Base-by-base conservation (phyloP, 495 filamentous ascomycete genomes). In the Platismatia glauca region DNA sequence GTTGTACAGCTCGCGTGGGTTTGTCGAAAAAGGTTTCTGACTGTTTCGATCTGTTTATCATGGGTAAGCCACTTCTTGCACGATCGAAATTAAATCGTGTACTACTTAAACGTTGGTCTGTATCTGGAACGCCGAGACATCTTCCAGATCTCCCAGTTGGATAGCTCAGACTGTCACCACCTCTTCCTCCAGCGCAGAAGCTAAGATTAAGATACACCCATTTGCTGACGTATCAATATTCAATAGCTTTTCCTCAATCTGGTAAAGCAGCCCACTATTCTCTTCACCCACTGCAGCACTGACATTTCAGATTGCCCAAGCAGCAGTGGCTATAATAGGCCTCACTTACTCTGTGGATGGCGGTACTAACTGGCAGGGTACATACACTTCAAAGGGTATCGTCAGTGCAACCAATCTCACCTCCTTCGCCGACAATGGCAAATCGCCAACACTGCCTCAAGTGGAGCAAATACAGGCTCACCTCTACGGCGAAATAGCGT, bases 221-320 rank as follows among this genome's bases (percentile, higher is more conserved):
- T 59, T 22, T 37, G 8, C 59, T 56, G 22, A 55, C 46, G 37
- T 12, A 22, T 24, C 16, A 22, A 38, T 48, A 9, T 20, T 63
- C 34, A 22, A n/a, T 63, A 66, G 64, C 46, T 66, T 56, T 27
- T 33, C 8, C 29, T 66, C 3, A 66, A 66, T 15, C 38, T 66
- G n/a, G 57, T 63, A 57, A 60, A 57, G 50, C 41, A 20, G 27
- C 6, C 37, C 13, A 7, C 34, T 8, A 50, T n/a, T n/a, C 8
- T 18, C 55, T n/a, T 38, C 16, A 39, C 35, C 24, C 15, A 34
- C 15, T 41, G 7, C 24, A 16, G 15, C 11, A 39, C 59, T 65
- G n/a, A 66, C 56, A n/a, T 41, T 7, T 8, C 29, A 64, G 61
- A n/a, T 48, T 55, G 66, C 68, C 12, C 68, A 70, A 66, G 58